A percentile compares a stretch with the other conserved stretches of the same genome.
Conservation (phyloP, 2,329 filamentous ascomycete species). For the Colletotrichum navitas region DNA sequence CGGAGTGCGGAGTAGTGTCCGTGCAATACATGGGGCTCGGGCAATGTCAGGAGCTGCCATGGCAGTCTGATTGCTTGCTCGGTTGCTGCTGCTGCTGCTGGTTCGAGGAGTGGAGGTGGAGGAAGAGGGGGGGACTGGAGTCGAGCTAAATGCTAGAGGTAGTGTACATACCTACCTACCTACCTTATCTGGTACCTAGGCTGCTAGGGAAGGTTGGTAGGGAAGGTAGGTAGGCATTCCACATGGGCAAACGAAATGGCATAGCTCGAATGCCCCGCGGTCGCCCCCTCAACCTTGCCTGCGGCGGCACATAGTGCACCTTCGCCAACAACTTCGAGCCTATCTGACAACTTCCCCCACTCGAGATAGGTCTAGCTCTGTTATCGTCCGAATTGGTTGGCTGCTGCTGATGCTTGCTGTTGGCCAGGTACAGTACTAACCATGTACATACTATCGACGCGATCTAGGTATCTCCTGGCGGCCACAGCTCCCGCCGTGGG, state of each 20-base stretch:
- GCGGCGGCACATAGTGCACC: background rate
- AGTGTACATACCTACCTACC: background rate
- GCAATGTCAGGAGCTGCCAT: background rate
- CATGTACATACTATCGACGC: background rate
- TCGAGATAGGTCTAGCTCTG: constrained; percentile 10
- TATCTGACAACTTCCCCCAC: constrained; percentile 5
- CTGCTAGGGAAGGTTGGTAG: too few relatives aligned
- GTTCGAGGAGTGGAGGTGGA: background rate
- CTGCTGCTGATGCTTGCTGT: constrained; percentile 5
- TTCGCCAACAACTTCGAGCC: constrained; percentile 26
- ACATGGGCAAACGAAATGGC: constrained; percentile 39
- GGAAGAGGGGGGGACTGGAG: background rate
- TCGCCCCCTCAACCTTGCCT: constrained; percentile 38
- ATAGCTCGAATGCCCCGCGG: constrained; percentile 38
- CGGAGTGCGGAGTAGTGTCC: background rate
- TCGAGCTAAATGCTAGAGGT: background rate
- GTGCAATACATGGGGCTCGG: background rate
- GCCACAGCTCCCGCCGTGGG: constrained; percentile 27
- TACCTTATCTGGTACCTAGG: background rate
- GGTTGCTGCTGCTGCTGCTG: background rate
- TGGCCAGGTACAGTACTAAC: background rate
- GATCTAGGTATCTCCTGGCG: constrained; percentile 10
- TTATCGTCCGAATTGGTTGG: constrained; percentile 7
- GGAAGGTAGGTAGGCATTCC: constrained; percentile 21
- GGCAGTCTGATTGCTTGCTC: background rate